Evolutionary conservation across 1,139 yeast species (phyloP).

Genomic region (Magnusiomyces clavatus): DNA sequence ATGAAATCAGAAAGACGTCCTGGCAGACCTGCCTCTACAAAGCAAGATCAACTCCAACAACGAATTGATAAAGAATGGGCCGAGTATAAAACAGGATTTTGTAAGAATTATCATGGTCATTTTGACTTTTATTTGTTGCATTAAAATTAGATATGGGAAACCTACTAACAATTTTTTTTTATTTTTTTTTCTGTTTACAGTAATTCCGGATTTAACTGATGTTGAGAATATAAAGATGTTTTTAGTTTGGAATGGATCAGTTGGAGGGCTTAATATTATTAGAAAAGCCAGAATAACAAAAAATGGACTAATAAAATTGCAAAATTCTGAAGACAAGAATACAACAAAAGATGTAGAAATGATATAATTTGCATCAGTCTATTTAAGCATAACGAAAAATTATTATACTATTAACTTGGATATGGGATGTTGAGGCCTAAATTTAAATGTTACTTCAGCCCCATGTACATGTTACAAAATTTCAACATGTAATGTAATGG

Average conservation of each 20-base stretch:
- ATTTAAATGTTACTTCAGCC: too few relatives aligned
- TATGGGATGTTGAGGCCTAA: too few relatives aligned
- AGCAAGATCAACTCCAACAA: conserved; percentile 60
- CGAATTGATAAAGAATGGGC: conserved; percentile 52
- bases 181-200: background rate
- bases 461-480: too few relatives aligned
- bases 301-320: background rate
- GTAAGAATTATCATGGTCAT: conserved; percentile 6
- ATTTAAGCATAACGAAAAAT: too few relatives aligned
- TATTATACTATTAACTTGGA: too few relatives aligned
- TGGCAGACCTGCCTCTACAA: conserved; percentile 75
- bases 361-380: too few relatives aligned
- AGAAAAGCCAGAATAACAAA: conserved; percentile 27
- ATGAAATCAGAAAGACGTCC: conserved; percentile 60
- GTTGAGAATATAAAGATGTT: conserved; percentile 50
- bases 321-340: too few relatives aligned
- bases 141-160: too few relatives aligned
- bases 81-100: conserved; percentile 62
- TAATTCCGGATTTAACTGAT: conserved; percentile 65
- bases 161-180: conserved; percentile 3
- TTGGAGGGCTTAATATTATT: conserved; percentile 68
- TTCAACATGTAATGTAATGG: too few relatives aligned
- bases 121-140: too few relatives aligned
- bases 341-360: background rate
- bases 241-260: conserved; percentile 71